Evolutionary conservation across 495 filamentous ascomycete species (phyloP), one percentile per base, ranked within the genome.

Genomic region (Tetracladium marchalianum): DNA sequence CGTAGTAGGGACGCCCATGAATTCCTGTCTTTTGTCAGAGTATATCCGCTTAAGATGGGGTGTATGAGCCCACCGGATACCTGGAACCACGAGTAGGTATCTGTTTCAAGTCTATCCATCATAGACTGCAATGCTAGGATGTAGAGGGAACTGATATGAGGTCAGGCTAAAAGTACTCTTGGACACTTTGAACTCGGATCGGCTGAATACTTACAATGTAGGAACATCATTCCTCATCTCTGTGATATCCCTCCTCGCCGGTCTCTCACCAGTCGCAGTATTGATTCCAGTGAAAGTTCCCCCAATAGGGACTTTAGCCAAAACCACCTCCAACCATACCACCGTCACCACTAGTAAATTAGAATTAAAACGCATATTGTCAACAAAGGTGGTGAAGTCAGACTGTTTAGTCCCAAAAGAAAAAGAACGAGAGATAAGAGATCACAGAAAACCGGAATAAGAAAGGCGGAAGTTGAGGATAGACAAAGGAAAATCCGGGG

Each of bases 1-100:
- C 62, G 17, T 66, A 55, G 47, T 66, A 76, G 6, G 81, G 81
- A 42, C 72, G 66, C 15, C 81, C 81, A 60, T 85, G 81, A 53
- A 84, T 82, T 9, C 80, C 77, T 79, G 46, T 31, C 8, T 16
- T 27, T 12, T 27, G 40, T 42, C 7, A 42, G 40, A 11, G 18
- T 6, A 11, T 27, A 27, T 7, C 7, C 22, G 22, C 3, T 27
- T 27, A 3, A 3, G 3, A 7, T 3, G 22, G 22, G 22, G 3
- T 3, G 22, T 27, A 27, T 3, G 7, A 7, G 7, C 22, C 3
- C 7, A 44, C 41, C 41, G 8, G 47, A 33, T 5, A 50, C 33
- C 33, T 50, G 41, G 22, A 50, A 50, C 19, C 41, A 50, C 11
- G 47, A 50, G 7, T 44, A 19, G 16, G 39, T 31, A 12, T 50